Base-by-base conservation (phyloP, 2,329 filamentous ascomycete species). In the Aspergillus sp. region DNA sequence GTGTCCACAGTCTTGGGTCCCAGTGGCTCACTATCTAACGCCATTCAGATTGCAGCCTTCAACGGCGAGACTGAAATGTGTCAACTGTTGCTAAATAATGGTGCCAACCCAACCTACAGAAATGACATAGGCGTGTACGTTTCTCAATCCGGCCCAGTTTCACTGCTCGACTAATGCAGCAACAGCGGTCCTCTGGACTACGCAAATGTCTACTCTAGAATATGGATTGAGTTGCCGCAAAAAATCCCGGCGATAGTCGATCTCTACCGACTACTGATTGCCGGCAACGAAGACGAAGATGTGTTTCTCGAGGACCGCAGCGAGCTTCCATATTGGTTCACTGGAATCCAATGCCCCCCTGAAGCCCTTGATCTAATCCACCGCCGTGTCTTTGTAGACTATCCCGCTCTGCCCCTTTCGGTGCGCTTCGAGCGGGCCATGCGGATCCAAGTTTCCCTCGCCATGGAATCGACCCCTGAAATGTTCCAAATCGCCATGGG, bases 381-480 rank as follows among this genome's bases (percentile, higher is more conserved):
- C 4, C 15, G 22, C 4, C 11, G 2, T 7, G 1, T 7, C 1
- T 43, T 15, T 15, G 11, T 41, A 0, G 7, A 38, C 11, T 53
- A 53, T 34, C 8, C 31, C 8, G 19, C 11, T 31, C 9, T 55
- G 4, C 53, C 53, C 3, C 43, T 55, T 43, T 8, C 17, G 5
- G 22, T 23, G 3, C 53, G 53, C 2, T 55, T 55, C 17, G 34
- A 23, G 3, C 8, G 8, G 3, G 5, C 53, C 7, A 47, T 55
- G 8, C 15, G 0, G 9, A 0, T 55, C 0, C 23, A 17, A 0
- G 17, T 4, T 1, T 15, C 8, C 17, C 0, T 7, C 19, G n/a
- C 4, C n/a, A 11, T 3, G 22, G 3, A 2, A 1, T 38, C 15
- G 2, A 23, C 7, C n/a, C 43, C 53, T 2, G 9, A 3, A 0